Evolutionary conservation across 2,329 filamentous ascomycete species (phyloP).

Genomic region (Pestalotiopsis sp.): DNA sequence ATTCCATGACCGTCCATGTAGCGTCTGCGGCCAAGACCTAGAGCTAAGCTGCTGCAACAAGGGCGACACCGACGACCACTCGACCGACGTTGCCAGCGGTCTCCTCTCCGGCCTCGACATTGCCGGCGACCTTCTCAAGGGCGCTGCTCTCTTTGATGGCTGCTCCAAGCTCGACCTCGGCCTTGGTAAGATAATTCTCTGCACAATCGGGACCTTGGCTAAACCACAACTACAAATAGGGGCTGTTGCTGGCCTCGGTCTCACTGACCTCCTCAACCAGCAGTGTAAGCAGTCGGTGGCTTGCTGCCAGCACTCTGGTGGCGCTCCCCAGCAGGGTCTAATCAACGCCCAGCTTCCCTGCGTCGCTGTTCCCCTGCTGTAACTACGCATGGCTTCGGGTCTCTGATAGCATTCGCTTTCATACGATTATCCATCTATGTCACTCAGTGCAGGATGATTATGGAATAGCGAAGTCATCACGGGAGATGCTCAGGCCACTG

Average conservation of each 20-base stretch:
- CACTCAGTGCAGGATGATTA: slow-evolving; percentile 20
- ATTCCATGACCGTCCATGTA: neutral
- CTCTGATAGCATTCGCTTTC: too few species aligned
- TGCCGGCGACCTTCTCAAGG: slow-evolving; percentile 28
- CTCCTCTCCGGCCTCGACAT: neutral
- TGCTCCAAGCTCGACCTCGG: slow-evolving; percentile 33
- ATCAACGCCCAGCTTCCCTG: slow-evolving; percentile 34
- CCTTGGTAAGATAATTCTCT: slow-evolving; percentile 24
- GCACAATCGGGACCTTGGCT: neutral
- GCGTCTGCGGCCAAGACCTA: slow-evolving; percentile 31
- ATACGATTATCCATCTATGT: neutral
- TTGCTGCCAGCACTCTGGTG: slow-evolving; percentile 31
- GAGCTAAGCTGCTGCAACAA: slow-evolving; percentile 36
- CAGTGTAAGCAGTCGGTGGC: slow-evolving; percentile 34
- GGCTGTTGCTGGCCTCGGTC: slow-evolving; percentile 17
- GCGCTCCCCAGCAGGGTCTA: slow-evolving; percentile 23
- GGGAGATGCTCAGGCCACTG: slow-evolving; percentile 25
- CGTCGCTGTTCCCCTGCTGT: slow-evolving; percentile 31
- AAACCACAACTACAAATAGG: slow-evolving; percentile 17
- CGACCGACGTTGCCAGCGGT: slow-evolving; percentile 16
- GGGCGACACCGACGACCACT: slow-evolving; percentile 29
- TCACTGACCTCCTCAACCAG: slow-evolving; percentile 29
- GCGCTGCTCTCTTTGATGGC: slow-evolving; percentile 28
- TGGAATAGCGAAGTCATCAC: slow-evolving; percentile 26
- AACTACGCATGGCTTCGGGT: slow-evolving; percentile 3